These are phyloP conservation scores for Ochromonas danica DNA, from an alignment of 108 stramenopile species.

Conservation along the genomic window DNA sequence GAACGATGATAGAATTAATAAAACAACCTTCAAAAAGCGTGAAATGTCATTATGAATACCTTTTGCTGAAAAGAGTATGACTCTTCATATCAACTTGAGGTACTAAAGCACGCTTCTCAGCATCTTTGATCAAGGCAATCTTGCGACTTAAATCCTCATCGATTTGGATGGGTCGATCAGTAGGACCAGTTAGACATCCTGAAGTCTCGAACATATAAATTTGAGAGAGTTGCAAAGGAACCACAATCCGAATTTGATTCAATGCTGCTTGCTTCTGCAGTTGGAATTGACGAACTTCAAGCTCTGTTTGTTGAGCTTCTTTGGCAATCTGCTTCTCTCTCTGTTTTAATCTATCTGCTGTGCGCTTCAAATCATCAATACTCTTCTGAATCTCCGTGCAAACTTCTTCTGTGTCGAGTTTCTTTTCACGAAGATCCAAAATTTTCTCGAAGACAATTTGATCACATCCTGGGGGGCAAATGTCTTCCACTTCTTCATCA, in stretches of 20 bases:
- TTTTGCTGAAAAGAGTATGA: constrained; percentile 45
- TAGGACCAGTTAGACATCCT: constrained; percentile 1
- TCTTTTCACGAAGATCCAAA: constrained; percentile 63
- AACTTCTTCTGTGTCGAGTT: constrained; percentile 60
- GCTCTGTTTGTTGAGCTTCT: constrained; percentile 49
- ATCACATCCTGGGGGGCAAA: constrained; percentile 61
- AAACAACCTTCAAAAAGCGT: too few species aligned
- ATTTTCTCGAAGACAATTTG: constrained; percentile 56
- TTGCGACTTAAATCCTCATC: neutral
- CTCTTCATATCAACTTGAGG: constrained; percentile 42
- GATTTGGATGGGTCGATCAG: neutral
- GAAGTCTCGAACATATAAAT: neutral
- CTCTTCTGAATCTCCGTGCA: constrained; percentile 53
- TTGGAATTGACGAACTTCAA: constrained; percentile 61
- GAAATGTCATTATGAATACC: too few species aligned
- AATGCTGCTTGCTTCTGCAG: constrained; percentile 61
- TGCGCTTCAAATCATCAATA: constrained; percentile 54
- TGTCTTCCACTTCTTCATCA: constrained; percentile 64
- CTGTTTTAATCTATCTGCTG: constrained; percentile 45
- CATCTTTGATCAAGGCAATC: constrained; percentile 19
- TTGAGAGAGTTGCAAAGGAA: constrained; percentile 39
- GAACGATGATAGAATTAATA: too few species aligned
- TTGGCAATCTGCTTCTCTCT: constrained; percentile 59
- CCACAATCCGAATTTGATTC: constrained; percentile 39
- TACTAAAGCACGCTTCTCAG: constrained; percentile 36